phyloP scores from a whole-genome alignment of 2,329 filamentous ascomycete genomes.

The Penicillium verrucosum region DNA sequence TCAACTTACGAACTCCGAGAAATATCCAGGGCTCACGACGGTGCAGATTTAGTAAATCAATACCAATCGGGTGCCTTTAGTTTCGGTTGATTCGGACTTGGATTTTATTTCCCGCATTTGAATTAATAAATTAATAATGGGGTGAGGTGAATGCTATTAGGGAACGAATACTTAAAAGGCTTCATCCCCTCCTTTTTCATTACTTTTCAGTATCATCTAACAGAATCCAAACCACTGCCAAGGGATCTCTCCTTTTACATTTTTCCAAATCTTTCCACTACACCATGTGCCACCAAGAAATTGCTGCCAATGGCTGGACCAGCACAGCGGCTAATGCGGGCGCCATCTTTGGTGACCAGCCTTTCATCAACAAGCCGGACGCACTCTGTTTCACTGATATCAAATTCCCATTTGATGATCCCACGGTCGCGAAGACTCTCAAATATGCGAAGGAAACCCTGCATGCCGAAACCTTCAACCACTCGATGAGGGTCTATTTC shows the following conservation, averaged over 20 bases:
- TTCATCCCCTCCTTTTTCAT: background rate
- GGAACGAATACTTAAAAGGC: background rate
- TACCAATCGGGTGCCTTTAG: background rate
- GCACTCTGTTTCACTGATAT: too few species aligned
- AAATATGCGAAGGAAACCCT: too few species aligned
- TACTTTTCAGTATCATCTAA: too few species aligned
- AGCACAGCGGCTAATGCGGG: conserved; percentile 19
- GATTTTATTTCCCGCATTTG: background rate
- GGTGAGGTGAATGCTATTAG: background rate
- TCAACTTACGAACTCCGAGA: background rate
- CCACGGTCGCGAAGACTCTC: too few species aligned
- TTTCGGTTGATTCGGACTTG: background rate
- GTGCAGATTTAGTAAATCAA: background rate
- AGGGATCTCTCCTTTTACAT: background rate
- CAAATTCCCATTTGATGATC: too few species aligned
- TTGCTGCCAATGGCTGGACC: conserved; percentile 21
- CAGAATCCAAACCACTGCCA: too few species aligned
- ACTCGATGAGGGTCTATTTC: too few species aligned
- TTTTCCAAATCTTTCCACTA: background rate
- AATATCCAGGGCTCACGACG: background rate
- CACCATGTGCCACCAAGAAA: conserved; percentile 19
- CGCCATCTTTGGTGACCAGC: conserved; percentile 16
- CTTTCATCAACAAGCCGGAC: conserved; percentile 14
- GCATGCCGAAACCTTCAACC: too few species aligned
- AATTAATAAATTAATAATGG: background rate